Conservation (phyloP, 1,284 basidiomycete species). For the Hemileia vastatrix region DNA sequence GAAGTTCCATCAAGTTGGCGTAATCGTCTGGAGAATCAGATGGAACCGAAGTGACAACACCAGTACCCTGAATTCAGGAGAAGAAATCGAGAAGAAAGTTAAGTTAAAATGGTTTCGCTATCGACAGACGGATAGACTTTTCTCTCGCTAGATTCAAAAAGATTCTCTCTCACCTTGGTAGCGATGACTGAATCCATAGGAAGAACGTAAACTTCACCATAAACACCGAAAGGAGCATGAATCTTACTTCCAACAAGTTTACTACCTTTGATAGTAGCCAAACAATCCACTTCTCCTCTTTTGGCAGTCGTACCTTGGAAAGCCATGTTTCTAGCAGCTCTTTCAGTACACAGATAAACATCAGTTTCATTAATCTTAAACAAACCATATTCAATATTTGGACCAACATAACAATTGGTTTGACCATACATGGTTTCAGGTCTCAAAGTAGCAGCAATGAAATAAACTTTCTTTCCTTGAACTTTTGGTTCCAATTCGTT, state of each 20-base stretch:
- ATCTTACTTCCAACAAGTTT: slow-evolving; percentile 80
- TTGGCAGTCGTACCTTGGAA: slow-evolving; percentile 70
- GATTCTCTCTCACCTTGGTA: slow-evolving; percentile 62
- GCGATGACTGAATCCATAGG: slow-evolving; percentile 95
- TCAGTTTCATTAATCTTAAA: slow-evolving; percentile 61
- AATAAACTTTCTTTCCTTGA: slow-evolving; percentile 69
- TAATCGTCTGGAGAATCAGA: slow-evolving; percentile 98
- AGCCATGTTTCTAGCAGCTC: slow-evolving; percentile 92
- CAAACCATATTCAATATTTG: slow-evolving; percentile 80
- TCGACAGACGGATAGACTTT: neutral
- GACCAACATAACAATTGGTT: slow-evolving; percentile 94
- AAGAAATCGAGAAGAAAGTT: neutral
- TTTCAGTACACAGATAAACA: slow-evolving; percentile 78
- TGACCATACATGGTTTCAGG: slow-evolving; percentile 99
- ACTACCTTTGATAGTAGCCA: slow-evolving; percentile 67
- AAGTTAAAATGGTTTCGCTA: neutral
- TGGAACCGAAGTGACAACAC: slow-evolving; percentile 94
- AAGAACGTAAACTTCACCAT: slow-evolving; percentile 82
- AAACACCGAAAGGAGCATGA: slow-evolving; percentile 71
- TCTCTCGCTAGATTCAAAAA: neutral
- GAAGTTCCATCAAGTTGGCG: slow-evolving; percentile 77
- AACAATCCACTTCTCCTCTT: slow-evolving; percentile 61
- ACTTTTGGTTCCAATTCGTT: slow-evolving; percentile 53
- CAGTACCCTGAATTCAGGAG: slow-evolving; percentile 62
- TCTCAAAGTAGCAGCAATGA: slow-evolving; percentile 89